Evolutionary conservation across 768 basidiomycete species (phyloP).

Genomic region (Lactarius akahatsu): DNA sequence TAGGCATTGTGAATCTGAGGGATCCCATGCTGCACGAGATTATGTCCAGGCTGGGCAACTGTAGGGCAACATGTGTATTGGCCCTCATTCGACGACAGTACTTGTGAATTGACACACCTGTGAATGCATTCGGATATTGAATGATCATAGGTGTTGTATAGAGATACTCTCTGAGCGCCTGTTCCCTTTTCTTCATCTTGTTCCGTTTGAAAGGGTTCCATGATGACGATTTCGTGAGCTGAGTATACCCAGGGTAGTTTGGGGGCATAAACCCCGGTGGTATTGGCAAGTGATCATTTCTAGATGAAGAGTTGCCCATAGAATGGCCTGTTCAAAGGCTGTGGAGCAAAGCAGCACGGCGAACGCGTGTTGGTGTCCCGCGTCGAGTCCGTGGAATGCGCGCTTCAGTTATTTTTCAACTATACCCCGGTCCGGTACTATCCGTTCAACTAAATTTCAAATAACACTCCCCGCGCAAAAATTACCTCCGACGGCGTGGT

Average conservation of each 20-base stretch:
- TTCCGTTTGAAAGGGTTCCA: conserved; percentile 27
- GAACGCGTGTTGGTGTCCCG: not conserved
- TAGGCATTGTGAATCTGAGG: conserved; percentile 16
- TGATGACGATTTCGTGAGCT: not conserved
- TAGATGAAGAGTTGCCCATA: conserved; percentile 25
- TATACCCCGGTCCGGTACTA: conserved; percentile 4
- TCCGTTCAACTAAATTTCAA: conserved; percentile 18
- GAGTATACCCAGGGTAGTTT: conserved; percentile 15
- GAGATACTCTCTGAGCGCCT: conserved; percentile 23
- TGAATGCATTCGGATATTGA: conserved; percentile 22
- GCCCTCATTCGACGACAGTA: not conserved
- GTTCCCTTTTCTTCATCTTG: conserved; percentile 25
- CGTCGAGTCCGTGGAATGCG: not conserved
- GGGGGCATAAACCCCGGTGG: conserved; percentile 22
- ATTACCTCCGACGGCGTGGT: conserved; percentile 36
- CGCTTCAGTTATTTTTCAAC: conserved; percentile 9
- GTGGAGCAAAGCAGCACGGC: not conserved
- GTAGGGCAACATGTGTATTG: not conserved
- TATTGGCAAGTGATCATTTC: conserved; percentile 17
- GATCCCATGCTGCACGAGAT: conserved; percentile 15
- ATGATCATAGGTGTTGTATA: conserved; percentile 27
- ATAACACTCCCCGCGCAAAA: not conserved
- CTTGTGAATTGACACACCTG: conserved; percentile 13
- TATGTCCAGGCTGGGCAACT: conserved; percentile 25
- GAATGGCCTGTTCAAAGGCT: conserved; percentile 4